Base-by-base conservation (phyloP, 2,329 filamentous ascomycete species). In the Passalora sequoiae region DNA sequence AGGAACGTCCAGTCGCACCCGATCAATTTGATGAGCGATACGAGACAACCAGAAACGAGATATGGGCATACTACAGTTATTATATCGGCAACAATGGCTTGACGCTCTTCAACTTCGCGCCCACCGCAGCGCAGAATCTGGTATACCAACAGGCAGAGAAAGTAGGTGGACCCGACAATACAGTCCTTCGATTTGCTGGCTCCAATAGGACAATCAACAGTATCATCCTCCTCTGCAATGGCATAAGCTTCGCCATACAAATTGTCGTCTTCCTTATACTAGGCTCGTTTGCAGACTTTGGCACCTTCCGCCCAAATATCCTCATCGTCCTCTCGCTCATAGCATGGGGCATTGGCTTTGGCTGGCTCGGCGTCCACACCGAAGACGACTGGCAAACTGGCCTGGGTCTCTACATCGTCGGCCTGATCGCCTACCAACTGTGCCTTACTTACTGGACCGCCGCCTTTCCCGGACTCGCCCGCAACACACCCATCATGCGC, bases 391-490 rank as follows among this genome's bases (percentile, higher is more conserved):
- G 82, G 82, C 69, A 74, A 36, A 65, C 72, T 6, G 82, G 69
- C 0, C 71, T 77, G 0, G 81, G 74, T 0, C 60, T 86, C 12
- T 85, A 85, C 59, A 80, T 84, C 43, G 73, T 83, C 12, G 81
- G 80, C 2, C 60, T 84, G 30, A 80, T 85, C 49, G 74, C 75
- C 1, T 84, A 84, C 53, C 80, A 84, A 61, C 75, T 81, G 2
- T 81, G 78, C 0, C 66, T 84, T 37, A 84, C 81, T 0, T 84
- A 83, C 60, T 84, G 80, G 78, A 82, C 79, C 0, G 80, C 81
- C 0, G 79, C 81, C 0, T 80, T 80, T 44, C 76, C 77, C 3
- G 70, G 75, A 0, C 63, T 81, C 6, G 75, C 77, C 4, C 62
- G 76, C 5, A 78, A 80, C 51, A 76, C 74, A 1, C 55, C 60